Base-by-base conservation (phyloP, 2,329 filamentous ascomycete genomes). In the Aspergillus sp. region DNA sequence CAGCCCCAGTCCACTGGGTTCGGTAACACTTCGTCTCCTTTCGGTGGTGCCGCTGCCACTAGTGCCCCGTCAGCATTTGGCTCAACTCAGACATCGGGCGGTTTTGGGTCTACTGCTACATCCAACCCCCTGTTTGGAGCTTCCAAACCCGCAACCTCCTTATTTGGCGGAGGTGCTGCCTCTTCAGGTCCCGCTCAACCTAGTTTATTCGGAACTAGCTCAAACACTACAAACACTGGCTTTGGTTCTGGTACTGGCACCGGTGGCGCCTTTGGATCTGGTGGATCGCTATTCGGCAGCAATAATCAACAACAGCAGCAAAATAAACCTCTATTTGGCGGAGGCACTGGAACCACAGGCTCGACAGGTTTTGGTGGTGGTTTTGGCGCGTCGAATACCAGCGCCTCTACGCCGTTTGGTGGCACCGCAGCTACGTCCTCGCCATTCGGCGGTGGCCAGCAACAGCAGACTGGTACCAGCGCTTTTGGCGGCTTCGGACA, bases 401-500 rank as follows among this genome's bases (percentile, higher is more conserved):
- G 69, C 47, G 64, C 72, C 52, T 61, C 73, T n/a, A 73, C 71
- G 37, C 70, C 73, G 7, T 78, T 79, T 60, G 77, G 77, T n/a
- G 62, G 62, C n/a, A 54, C 50, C 8, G 30, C 56, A 30, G 56
- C 56, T 33, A 58, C 59, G 11, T 46, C 60, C 33, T 56, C 60
- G 24, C 71, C 72, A 12, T 78, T 79, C 60, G 76, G 77, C n/a
- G 62, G 61, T 27, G 54, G 55, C 39, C 57, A 57, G 24, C 57
- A 72, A 57, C 72, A 70, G 54, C 67, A 67, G 51, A 59, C 57
- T 51, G 70, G 65, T 27, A 70, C 72, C n/a, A 67, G 71, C 54
- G 75, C 68, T 30, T 80, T 82, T 65, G 78, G 78, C 37, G 67
- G 70, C 2, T 79, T 79, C 56, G 77, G 77, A 19, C 69, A 73